These are phyloP conservation scores for Citrus australasica DNA, from an alignment of 345 rosid genomes.

Conservation along the genomic window DNA sequence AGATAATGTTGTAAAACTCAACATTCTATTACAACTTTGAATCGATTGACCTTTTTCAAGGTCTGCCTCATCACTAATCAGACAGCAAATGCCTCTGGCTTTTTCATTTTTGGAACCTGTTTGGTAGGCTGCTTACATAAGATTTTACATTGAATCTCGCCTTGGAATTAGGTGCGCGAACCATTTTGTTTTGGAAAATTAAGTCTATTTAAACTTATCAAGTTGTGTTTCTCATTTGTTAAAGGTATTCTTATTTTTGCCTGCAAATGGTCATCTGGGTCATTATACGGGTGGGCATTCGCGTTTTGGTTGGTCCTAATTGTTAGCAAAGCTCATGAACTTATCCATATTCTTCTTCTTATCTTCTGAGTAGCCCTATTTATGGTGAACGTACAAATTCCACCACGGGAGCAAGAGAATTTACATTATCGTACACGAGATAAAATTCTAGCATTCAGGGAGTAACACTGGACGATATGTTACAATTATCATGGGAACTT, in stretches of 20 bases:
- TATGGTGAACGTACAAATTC: not conserved
- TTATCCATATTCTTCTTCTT: not conserved
- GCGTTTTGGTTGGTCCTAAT: not conserved
- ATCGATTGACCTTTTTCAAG: not conserved
- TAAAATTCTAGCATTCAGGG: not conserved
- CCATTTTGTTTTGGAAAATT: not conserved
- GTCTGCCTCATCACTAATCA: not conserved
- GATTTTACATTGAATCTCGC: not conserved
- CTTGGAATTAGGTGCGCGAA: not conserved
- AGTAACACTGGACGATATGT: not conserved
- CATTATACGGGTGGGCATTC: not conserved
- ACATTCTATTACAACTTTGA: not conserved
- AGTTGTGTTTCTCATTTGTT: not conserved
- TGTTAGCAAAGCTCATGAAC: not conserved
- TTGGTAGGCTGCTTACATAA: not conserved
- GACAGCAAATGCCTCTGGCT: not conserved
- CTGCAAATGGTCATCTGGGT: not conserved
- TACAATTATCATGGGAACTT: slow-evolving; percentile 5
- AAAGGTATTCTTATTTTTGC: not conserved
- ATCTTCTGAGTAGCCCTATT: not conserved
- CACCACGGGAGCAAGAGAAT: not conserved
- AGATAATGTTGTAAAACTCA: not conserved
- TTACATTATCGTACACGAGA: not conserved
- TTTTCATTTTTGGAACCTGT: not conserved
- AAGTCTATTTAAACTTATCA: not conserved